Evolutionary conservation across 208 protist genomes (phyloP), one percentile per base, ranked within the genome.

Genomic region (Leishmania major): DNA sequence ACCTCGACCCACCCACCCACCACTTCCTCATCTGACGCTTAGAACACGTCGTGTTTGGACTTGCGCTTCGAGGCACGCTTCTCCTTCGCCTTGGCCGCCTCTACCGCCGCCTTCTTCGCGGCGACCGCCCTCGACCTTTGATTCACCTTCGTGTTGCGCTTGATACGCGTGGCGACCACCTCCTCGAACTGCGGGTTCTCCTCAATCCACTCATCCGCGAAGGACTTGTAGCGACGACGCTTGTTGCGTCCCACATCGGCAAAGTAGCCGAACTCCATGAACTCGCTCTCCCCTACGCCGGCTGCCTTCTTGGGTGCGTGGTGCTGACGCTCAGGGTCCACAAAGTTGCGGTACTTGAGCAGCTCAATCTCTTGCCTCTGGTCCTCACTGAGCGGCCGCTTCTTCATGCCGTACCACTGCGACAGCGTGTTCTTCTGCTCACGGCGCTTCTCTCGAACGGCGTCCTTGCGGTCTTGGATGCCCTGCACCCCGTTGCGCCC

Each of bases 351-450:
- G 87, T 96, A 97, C 79, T 96, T 87, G 22, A 97, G 89, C 79
- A 97, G 84, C 83, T 97, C 93, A 15, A 97, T 79, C 83, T 97
- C 95, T 66, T 95, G 85, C 84, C 88, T 83, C 70, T 95, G 79
- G 37, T 93, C 89, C 43, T 62, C 80, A 79, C 78, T 90, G 22
- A 96, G 85, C 31, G 85, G 84, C 31, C 77, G 79, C 75, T 92
- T 91, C 82, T 92, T 92, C 92, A 97, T 96, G 55, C 93, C 93
- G 77, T 95, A 97, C 93, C 95, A 97, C 84, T 97, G 92, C 2
- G 92, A 91, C 11, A 97, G 89, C 0, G 95, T 96, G 55, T 91
- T 87, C 69, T 91, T 92, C 80, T 94, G 86, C 66, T 93, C 95
- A 53, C 82, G 86, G 15, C 92, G 89, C 85, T 92, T 84, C 31